These are phyloP conservation scores for Starmerella tilneyi DNA, from an alignment of 805 yeast species.

Conservation along the genomic window DNA sequence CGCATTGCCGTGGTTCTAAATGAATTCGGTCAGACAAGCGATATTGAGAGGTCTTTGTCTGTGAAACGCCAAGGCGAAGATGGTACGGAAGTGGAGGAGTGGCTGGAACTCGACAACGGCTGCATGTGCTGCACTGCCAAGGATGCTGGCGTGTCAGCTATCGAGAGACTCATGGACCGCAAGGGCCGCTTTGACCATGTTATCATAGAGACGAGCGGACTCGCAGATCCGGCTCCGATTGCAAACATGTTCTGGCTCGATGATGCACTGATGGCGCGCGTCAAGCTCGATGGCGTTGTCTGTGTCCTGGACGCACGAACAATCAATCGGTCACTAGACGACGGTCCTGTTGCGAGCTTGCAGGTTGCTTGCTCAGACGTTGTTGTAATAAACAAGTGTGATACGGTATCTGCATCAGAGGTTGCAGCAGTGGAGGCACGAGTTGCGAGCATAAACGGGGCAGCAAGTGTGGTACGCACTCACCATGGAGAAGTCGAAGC, in stretches of 20 bases:
- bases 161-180: conserved; percentile 62
- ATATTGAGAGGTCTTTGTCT: conserved; percentile 77
- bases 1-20: conserved; percentile 82
- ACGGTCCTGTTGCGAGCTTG: conserved; percentile 63
- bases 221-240: conserved; percentile 96
- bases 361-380: conserved; percentile 88
- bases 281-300: conserved; percentile 82
- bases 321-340: conserved; percentile 56
- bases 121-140: conserved; percentile 94
- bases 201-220: conserved; percentile 86
- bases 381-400: conserved; percentile 69
- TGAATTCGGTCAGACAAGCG: conserved; percentile 80
- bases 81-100: conserved; percentile 62
- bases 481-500: conserved; percentile 67
- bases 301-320: conserved; percentile 68
- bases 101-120: conserved; percentile 95
- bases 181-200: conserved; percentile 76
- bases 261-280: conserved; percentile 71
- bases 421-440: conserved; percentile 33
- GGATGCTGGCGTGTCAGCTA: conserved; percentile 89
- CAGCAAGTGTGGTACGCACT: conserved; percentile 59
- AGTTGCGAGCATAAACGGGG: conserved; percentile 49
- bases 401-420: conserved; percentile 34
- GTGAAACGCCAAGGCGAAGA: conserved; percentile 33
- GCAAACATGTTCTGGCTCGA: conserved; percentile 98